These are phyloP conservation scores for Oehlia diaphana DNA, from an alignment of 192 early-diverging fungal species.

Conservation along the genomic window DNA sequence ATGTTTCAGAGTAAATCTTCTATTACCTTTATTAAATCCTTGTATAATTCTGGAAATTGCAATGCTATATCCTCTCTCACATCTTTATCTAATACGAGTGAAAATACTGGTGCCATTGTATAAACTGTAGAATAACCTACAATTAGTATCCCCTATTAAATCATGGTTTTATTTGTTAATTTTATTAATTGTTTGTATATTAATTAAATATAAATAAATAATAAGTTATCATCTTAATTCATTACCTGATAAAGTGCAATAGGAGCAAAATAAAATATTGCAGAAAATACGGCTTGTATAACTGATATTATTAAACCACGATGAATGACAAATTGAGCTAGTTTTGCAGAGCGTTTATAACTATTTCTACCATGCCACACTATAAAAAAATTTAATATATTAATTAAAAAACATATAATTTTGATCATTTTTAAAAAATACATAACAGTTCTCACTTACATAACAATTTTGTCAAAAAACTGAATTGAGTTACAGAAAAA, in stretches of 20 bases:
- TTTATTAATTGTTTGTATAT: neutral
- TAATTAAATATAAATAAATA: constrained; percentile 9
- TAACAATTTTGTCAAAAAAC: constrained; percentile 79
- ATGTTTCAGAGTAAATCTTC: constrained; percentile 4
- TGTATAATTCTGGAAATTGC: constrained; percentile 91
- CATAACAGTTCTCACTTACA: constrained; percentile 36
- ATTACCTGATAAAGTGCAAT: constrained; percentile 85
- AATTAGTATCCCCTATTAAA: constrained; percentile 64
- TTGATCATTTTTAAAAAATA: neutral
- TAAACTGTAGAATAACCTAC: constrained; percentile 96
- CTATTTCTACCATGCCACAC: constrained; percentile 96
- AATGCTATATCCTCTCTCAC: constrained; percentile 87
- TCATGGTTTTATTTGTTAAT: neutral
- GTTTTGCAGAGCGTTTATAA: constrained; percentile 90
- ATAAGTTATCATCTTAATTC: neutral
- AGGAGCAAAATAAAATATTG: constrained; percentile 96
- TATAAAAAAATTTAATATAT: constrained; percentile 14
- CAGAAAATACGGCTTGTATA: constrained; percentile 96
- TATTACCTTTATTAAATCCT: constrained; percentile 81
- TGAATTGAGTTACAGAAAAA: constrained; percentile 89
- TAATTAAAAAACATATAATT: neutral
- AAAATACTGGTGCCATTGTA: constrained; percentile 97
- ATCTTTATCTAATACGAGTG: constrained; percentile 89
- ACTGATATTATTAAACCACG: constrained; percentile 96
- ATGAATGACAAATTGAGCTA: constrained; percentile 96